Percentiles rank a stretch among this genome's conserved stretches.
phyloP scores from a whole-genome alignment of 2,329 filamentous ascomycete species.

The Blastomyces parvus region DNA sequence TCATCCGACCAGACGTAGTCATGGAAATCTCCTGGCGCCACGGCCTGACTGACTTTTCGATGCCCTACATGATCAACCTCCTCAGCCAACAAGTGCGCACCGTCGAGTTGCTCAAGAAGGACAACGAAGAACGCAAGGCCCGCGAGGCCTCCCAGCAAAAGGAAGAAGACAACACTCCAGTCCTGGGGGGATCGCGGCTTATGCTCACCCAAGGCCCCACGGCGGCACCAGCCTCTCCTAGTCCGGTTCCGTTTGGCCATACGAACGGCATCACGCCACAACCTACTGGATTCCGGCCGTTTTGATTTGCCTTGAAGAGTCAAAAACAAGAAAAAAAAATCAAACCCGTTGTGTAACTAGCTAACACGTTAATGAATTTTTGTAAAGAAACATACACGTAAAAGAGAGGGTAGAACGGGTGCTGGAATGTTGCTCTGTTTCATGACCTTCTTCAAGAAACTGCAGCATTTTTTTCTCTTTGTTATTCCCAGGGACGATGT shows the following conservation, averaged over 20 bases:
- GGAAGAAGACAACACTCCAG: constrained; percentile 87
- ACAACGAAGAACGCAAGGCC: constrained; percentile 87
- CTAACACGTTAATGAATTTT: neutral
- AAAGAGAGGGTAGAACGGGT: neutral
- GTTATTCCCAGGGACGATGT: neutral
- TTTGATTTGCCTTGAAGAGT: constrained; percentile 28
- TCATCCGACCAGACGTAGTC: constrained; percentile 84
- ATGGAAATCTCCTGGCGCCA: constrained; percentile 96
- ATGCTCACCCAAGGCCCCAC: constrained; percentile 91
- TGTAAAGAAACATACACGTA: neutral
- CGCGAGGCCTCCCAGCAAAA: constrained; percentile 65
- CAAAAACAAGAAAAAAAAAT: neutral
- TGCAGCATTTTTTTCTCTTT: neutral
- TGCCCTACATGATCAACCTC: constrained; percentile 99
- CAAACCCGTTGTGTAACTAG: neutral
- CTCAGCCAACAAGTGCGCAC: constrained; percentile 82
- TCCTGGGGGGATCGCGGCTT: constrained; percentile 75
- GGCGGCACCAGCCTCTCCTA: constrained; percentile 34
- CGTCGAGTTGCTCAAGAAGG: constrained; percentile 75
- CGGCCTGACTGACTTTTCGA: constrained; percentile 89
- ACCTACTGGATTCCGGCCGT: constrained; percentile 63
- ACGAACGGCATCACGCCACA: constrained; percentile 85
- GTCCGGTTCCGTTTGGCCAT: constrained; percentile 61
- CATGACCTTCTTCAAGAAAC: neutral
- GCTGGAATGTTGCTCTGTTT: neutral